phyloP scores from a whole-genome alignment of 2,329 filamentous ascomycete genomes.

The Coniochaeta pulveracea region DNA sequence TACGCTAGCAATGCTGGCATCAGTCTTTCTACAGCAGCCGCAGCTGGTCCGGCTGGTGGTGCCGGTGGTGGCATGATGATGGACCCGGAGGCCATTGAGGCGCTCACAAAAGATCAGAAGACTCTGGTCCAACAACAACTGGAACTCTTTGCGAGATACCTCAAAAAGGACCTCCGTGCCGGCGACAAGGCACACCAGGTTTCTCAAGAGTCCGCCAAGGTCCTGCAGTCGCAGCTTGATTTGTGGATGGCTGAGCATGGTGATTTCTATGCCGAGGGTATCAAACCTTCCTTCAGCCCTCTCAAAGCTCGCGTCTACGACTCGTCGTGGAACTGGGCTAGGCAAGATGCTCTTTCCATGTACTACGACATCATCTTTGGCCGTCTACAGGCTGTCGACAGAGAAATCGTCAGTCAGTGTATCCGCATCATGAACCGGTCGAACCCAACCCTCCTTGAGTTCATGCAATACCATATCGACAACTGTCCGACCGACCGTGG shows the following conservation, averaged over 20 bases:
- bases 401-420: slow-evolving; percentile 96
- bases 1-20: slow-evolving; percentile 79
- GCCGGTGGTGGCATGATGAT: slow-evolving; percentile 92
- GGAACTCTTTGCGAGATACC: slow-evolving; percentile 85
- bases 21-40: slow-evolving; percentile 65
- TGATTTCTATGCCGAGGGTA: slow-evolving; percentile 89
- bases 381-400: slow-evolving; percentile 81
- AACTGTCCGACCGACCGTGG: slow-evolving; percentile 94
- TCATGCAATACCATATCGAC: slow-evolving; percentile 99
- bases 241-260: slow-evolving; percentile 93
- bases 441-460: slow-evolving; percentile 88
- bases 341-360: slow-evolving; percentile 95
- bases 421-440: slow-evolving; percentile 99
- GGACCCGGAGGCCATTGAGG: slow-evolving; percentile 94
- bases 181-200: slow-evolving; percentile 88
- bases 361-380: slow-evolving; percentile 99
- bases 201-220: slow-evolving; percentile 73
- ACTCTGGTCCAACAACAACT: slow-evolving; percentile 97
- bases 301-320: slow-evolving; percentile 95
- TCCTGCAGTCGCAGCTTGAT: slow-evolving; percentile 87
- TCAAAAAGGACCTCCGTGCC: slow-evolving; percentile 94
- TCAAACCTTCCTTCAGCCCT: slow-evolving; percentile 85
- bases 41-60: slow-evolving; percentile 60
- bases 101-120: slow-evolving; percentile 91
- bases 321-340: slow-evolving; percentile 98